Base-by-base conservation (phyloP, 306 rosid species). In the Cajanus cajan region DNA sequence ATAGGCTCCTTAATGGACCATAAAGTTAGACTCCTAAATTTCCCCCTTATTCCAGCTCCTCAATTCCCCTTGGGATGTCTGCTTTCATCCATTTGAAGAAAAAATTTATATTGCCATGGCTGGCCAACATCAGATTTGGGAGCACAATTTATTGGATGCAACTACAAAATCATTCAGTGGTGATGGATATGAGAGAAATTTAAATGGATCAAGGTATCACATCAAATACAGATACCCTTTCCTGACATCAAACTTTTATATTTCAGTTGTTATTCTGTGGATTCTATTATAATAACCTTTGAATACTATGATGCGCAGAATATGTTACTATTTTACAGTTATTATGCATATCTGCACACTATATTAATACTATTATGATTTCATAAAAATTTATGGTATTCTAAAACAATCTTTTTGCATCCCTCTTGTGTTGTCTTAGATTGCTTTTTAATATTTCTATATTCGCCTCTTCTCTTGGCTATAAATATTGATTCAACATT, bases 51-150 rank as follows among this genome's bases (percentile, higher is more conserved):
- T 51, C 72, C 97, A 94, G 98, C 91, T 89, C 77, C 97, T 94
- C 79, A 94, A 94, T 89, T 94, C 98, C 72, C 98, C 98, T 34
- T 94, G 98, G 97, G 98, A 94, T 89, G 89, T 89, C 70, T 95
- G 97, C 96, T 95, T 84, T 88, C 95, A 95, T 82, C 94, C 97
- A 22, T 66, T 82, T n/a, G 86, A 86, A 81, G 94, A 92, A 82
- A 91, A 79, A 76, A 82, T 95, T 77, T 95, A 95, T 79, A 87
- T 95, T 59, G 98, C 98, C 74, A 90, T 95, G 94, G 98, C 98
- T 25, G 98, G 98, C 78, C 95, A 90, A 71, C 98, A 95, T 84
- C 98, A 95, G 87, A 88, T 95, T 44, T 95, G 98, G 98, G 97
- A 87, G 82, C 95, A 90, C 85, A 81, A 76, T 78, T 83, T 82